Conservation (phyloP, 2,329 filamentous ascomycete genomes). For the Trichothecium sympodiale region DNA sequence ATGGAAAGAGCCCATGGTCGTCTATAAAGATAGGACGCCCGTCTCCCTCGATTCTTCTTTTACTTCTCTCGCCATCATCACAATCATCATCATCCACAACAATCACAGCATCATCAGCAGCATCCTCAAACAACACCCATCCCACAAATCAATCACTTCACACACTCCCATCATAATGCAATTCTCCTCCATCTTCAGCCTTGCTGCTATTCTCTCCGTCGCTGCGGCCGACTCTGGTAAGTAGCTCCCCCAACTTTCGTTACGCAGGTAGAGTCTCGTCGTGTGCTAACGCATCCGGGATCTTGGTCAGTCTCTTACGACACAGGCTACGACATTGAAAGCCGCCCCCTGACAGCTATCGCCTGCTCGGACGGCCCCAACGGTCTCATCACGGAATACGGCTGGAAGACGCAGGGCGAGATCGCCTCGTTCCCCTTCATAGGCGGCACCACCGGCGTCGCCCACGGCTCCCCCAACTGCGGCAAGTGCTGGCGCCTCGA, state of each 20-base stretch:
- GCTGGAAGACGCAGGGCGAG: conserved; percentile 43
- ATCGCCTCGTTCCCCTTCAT: conserved; percentile 42
- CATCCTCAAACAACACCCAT: background rate
- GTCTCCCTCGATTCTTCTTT: too few relatives aligned
- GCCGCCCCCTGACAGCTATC: conserved; percentile 43
- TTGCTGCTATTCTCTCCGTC: conserved; percentile 25
- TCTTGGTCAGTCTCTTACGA: conserved; percentile 53
- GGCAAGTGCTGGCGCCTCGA: conserved; percentile 47
- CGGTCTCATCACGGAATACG: conserved; percentile 52
- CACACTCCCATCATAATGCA: conserved; percentile 31
- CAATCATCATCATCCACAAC: background rate
- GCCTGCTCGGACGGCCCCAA: conserved; percentile 59
- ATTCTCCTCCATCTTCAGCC: conserved; percentile 25
- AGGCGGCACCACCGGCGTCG: conserved; percentile 41
- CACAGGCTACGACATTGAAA: conserved; percentile 52
- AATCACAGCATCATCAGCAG: background rate
- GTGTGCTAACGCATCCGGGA: conserved; percentile 6
- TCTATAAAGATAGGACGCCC: too few relatives aligned
- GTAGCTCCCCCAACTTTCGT: background rate
- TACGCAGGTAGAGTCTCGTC: background rate
- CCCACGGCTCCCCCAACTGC: conserved; percentile 47
- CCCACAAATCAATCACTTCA: too few relatives aligned
- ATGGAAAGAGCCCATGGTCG: too few relatives aligned
- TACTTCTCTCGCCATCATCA: background rate
- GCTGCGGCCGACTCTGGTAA: conserved; percentile 24